These are phyloP conservation scores for Aspergillus cristatus DNA, from an alignment of 495 filamentous ascomycete genomes.

Conservation along the genomic window DNA sequence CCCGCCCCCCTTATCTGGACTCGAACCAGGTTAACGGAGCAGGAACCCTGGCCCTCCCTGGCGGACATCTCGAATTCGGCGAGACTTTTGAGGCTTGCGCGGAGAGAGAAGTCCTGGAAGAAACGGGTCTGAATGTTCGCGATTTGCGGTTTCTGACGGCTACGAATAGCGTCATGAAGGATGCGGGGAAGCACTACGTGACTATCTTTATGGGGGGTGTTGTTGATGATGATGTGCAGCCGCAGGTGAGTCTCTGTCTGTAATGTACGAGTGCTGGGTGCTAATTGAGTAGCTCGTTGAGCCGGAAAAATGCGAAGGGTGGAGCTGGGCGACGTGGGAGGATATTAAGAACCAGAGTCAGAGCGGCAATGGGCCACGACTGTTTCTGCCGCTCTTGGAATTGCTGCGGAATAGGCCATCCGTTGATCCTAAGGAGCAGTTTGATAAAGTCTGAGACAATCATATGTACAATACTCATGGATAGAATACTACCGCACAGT, in stretches of 20 bases:
- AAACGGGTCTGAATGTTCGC: constrained; percentile 49
- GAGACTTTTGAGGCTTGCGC: constrained; percentile 51
- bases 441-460: too few relatives aligned
- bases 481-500: constrained; percentile 8
- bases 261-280: constrained; percentile 6
- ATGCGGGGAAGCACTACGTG: constrained; percentile 51
- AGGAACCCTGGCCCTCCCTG: constrained; percentile 55
- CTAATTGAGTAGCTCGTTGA: constrained; percentile 32
- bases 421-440: too few relatives aligned
- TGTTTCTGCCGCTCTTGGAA: constrained; percentile 50
- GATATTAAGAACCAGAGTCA: constrained; percentile 16
- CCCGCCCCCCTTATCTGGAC: neutral
- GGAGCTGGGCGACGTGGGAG: constrained; percentile 52
- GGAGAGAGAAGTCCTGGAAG: constrained; percentile 55
- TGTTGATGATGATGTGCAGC: constrained; percentile 31
- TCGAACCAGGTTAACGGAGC: neutral
- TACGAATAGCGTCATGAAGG: constrained; percentile 51
- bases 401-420: constrained; percentile 43
- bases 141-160: constrained; percentile 41
- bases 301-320: constrained; percentile 56
- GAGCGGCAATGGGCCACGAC: constrained; percentile 15
- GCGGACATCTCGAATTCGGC: constrained; percentile 60
- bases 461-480: too few relatives aligned
- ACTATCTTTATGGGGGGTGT: constrained; percentile 48
- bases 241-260: constrained; percentile 39